A percentile compares a stretch with the other conserved stretches of the same genome.
These are phyloP conservation scores for Peronospora destructor DNA, from an alignment of 352 stramenopile genomes.

Conservation along the genomic window DNA sequence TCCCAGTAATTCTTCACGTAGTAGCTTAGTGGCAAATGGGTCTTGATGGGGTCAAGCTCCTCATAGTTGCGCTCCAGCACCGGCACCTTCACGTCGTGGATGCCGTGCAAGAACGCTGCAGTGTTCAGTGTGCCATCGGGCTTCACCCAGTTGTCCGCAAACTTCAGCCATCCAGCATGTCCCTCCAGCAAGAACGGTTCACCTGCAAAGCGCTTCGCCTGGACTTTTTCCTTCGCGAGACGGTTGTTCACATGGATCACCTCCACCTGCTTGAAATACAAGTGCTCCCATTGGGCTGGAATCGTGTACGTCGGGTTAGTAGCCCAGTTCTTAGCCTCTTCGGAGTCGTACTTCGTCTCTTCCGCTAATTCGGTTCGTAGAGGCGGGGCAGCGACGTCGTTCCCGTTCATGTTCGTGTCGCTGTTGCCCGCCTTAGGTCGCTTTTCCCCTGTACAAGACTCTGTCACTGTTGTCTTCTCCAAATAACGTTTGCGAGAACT, in stretches of 20 bases:
- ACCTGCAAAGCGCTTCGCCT: conserved; percentile 55
- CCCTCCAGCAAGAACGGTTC: conserved; percentile 71
- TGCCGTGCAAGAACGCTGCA: conserved; percentile 49
- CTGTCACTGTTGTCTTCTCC: conserved; percentile 21
- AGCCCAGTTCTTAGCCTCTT: conserved; percentile 27
- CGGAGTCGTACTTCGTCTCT: conserved; percentile 20
- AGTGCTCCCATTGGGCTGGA: conserved; percentile 63
- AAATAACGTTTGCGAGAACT: conserved; percentile 32
- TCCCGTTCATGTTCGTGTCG: neutral
- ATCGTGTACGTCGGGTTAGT: conserved; percentile 58
- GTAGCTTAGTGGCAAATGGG: conserved; percentile 52
- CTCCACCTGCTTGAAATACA: conserved; percentile 55
- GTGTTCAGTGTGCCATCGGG: conserved; percentile 49
- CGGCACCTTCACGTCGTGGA: conserved; percentile 74
- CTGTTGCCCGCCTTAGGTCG: conserved; percentile 13
- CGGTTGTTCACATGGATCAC: conserved; percentile 56
- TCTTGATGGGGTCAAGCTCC: conserved; percentile 71
- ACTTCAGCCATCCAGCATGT: conserved; percentile 55
- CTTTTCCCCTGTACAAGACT: conserved; percentile 12
- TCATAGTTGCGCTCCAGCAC: conserved; percentile 78
- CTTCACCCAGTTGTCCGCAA: conserved; percentile 59
- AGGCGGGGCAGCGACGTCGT: conserved; percentile 7
- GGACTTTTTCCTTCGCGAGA: conserved; percentile 48
- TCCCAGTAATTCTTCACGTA: conserved; percentile 83
- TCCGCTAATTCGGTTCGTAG: conserved; percentile 19